Conservation (phyloP, 2,329 filamentous ascomycete species). For the Stachybotrys chartarum region DNA sequence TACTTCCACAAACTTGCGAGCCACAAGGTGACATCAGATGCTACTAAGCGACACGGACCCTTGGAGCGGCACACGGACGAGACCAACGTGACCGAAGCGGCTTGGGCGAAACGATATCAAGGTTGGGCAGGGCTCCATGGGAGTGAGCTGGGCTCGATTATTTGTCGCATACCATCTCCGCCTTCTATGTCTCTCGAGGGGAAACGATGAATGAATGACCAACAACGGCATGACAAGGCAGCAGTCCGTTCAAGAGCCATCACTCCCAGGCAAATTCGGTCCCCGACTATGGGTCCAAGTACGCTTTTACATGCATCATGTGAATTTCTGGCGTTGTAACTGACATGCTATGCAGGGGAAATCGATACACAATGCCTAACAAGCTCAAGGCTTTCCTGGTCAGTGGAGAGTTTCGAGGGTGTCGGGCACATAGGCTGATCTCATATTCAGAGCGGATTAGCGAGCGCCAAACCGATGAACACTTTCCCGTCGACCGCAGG, state of each 20-base stretch:
- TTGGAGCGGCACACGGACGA: slow-evolving; percentile 16
- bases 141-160: slow-evolving; percentile 16
- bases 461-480: not conserved
- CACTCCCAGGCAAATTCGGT: slow-evolving; percentile 28
- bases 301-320: not conserved
- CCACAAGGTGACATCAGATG: not conserved
- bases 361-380: not conserved
- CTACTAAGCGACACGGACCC: slow-evolving; percentile 9
- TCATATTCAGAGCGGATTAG: not conserved
- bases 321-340: not conserved
- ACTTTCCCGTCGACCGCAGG: not conserved
- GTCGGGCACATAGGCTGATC: not conserved
- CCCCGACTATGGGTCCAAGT: slow-evolving; percentile 33
- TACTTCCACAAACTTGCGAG: not conserved
- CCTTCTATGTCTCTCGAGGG: not conserved
- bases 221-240: slow-evolving; percentile 1
- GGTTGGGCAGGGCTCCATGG: slow-evolving; percentile 14
- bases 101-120: not conserved
- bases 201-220: not conserved
- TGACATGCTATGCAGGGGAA: slow-evolving; percentile 13
- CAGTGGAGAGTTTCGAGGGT: slow-evolving; percentile 8
- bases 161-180: slow-evolving; percentile 2
- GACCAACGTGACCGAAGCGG: not conserved
- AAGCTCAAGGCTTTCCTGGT: slow-evolving; percentile 5
- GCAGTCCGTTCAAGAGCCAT: slow-evolving; percentile 25